These are phyloP conservation scores for Podosphaera fusca DNA, from an alignment of 2,329 filamentous ascomycete species.

Conservation along the genomic window DNA sequence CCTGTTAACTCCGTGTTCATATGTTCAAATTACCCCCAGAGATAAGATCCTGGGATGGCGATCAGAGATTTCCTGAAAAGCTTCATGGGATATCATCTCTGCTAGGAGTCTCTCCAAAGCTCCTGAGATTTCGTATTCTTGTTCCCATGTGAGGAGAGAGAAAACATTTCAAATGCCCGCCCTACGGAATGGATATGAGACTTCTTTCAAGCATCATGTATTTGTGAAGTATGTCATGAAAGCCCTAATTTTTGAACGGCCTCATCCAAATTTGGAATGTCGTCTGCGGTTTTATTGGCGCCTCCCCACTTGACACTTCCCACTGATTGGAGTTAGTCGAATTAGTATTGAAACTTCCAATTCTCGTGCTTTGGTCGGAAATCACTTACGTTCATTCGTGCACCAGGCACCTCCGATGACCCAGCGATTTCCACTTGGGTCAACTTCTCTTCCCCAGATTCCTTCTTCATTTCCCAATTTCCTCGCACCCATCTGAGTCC, in stretches of 20 bases:
- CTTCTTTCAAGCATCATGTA: no score
- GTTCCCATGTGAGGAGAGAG: not conserved
- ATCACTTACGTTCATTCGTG: conserved; percentile 15
- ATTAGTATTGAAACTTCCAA: conserved; percentile 1
- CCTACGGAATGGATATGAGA: no score
- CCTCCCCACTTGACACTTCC: conserved; percentile 27
- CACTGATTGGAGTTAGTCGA: conserved; percentile 1
- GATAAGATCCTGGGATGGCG: no score
- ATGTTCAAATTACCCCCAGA: no score
- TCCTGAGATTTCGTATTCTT: no score
- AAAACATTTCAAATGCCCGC: not conserved
- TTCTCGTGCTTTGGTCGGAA: not conserved
- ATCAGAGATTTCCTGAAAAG: no score
- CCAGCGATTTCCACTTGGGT: conserved; percentile 45
- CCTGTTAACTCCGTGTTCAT: no score
- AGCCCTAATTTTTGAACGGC: conserved; percentile 18
- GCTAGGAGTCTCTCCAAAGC: no score
- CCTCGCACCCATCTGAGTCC: conserved; percentile 30
- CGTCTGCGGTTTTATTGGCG: conserved; percentile 26
- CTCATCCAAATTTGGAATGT: conserved; percentile 29
- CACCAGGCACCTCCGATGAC: conserved; percentile 35
- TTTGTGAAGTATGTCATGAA: not conserved
- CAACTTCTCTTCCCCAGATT: conserved; percentile 36
- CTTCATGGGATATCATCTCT: no score
- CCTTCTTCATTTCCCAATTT: conserved; percentile 36